phyloP scores from a whole-genome alignment of 192 early-diverging fungal genomes.

The Geosiphon pyriformis region DNA sequence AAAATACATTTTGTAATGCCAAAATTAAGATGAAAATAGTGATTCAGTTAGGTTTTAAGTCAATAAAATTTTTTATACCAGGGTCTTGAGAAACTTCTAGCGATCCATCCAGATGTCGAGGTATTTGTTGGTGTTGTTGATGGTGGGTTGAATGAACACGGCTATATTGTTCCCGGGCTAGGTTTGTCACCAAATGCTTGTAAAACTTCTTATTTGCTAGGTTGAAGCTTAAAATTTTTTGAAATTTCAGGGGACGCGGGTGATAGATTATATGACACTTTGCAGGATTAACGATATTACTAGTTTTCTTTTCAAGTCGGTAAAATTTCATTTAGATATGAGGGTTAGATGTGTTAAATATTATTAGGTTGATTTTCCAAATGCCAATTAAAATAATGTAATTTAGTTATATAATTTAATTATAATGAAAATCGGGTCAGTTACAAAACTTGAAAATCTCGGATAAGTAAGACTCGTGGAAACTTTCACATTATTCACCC shows the following conservation, averaged over 20 bases:
- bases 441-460: too few species aligned
- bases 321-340: neutral
- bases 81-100: constrained; percentile 30
- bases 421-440: too few species aligned
- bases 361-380: too few species aligned
- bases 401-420: too few species aligned
- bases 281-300: neutral
- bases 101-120: constrained; percentile 48
- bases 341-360: too few species aligned
- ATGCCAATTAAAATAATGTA: too few species aligned
- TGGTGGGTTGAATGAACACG: constrained; percentile 47
- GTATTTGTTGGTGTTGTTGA: constrained; percentile 56
- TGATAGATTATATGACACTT: constrained; percentile 58
- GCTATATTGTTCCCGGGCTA: constrained; percentile 53
- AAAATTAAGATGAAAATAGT: constrained; percentile 29
- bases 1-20: too few species aligned
- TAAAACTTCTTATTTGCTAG: too few species aligned
- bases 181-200: too few species aligned
- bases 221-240: too few species aligned
- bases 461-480: too few species aligned
- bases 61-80: constrained; percentile 25
- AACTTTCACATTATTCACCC: too few species aligned
- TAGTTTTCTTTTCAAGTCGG: neutral
- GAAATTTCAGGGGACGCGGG: constrained; percentile 61
- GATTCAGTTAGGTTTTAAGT: neutral